phyloP scores from a whole-genome alignment of 805 yeast species.

The Wickerhamiella australiensis region DNA sequence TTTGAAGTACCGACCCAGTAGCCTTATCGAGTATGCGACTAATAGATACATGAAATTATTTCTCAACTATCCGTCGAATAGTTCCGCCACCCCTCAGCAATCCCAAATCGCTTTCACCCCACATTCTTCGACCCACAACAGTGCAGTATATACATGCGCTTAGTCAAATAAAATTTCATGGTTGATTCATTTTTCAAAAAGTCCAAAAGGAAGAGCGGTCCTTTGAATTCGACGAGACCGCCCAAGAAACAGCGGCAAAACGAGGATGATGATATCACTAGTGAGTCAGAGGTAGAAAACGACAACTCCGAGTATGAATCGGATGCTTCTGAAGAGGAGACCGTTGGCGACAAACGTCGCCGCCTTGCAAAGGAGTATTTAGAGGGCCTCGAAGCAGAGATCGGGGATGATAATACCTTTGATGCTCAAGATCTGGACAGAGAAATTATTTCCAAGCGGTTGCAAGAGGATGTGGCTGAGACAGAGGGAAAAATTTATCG shows the following conservation, averaged over 20 bases:
- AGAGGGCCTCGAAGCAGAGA: constrained; percentile 56
- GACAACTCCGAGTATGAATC: constrained; percentile 41
- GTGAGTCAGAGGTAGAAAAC: constrained; percentile 16
- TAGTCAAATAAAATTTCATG: constrained; percentile 13
- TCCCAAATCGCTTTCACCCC: no score
- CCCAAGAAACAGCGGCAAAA: constrained; percentile 8
- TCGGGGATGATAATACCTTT: constrained; percentile 30
- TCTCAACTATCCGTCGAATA: no score
- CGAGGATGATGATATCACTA: constrained; percentile 15
- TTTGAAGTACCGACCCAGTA: no score
- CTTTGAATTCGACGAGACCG: background rate
- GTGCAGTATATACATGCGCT: constrained; percentile 1
- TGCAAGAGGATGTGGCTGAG: constrained; percentile 83
- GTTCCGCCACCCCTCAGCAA: no score
- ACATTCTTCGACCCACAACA: background rate
- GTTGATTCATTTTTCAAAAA: constrained; percentile 19
- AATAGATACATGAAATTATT: no score
- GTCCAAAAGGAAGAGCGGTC: constrained; percentile 12
- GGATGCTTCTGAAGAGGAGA: constrained; percentile 55
- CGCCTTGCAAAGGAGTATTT: constrained; percentile 87
- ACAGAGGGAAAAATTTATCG: constrained; percentile 66
- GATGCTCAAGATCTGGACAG: constrained; percentile 75
- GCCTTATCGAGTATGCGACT: no score
- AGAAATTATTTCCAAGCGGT: constrained; percentile 68
- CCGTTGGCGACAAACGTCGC: constrained; percentile 87